Evolutionary conservation across 2,329 filamentous ascomycete genomes (phyloP), one percentile per base, ranked within the genome.

Genomic region (Diplodia intermedia): DNA sequence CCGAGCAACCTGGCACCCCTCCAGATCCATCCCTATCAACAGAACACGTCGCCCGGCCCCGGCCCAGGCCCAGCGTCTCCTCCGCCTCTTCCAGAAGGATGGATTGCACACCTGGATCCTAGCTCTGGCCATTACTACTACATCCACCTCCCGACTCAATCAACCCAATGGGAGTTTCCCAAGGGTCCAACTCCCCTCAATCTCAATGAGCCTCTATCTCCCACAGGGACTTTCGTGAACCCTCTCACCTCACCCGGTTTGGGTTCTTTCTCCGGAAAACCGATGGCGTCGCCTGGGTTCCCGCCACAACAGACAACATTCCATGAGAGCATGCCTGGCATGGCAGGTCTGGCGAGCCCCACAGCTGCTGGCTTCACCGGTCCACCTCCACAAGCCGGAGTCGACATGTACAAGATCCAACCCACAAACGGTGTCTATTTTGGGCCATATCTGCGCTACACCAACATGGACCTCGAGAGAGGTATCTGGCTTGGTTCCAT

Each of bases 41-140:
- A 70, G 55, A 75, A 72, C 69, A 70, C 76, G 74, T 71, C 75
- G 73, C 61, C 69, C 71, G 60, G 75, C 73, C 80, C 70, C 74
- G 82, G 72, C 56, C 81, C 87, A 29, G 87, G 90, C 0, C 92
- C 92, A 36, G 88, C 90, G 31, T 97, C 93, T 18, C 95, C 95
- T 38, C 95, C 95, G 26, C 95, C 94, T 2, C 85, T 99, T 18
- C 95, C 95, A 6, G 95, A 99, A 81, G 95, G 95, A 40, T 99
- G 95, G 95, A 98, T 99, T 75, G 93, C 95, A 23, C 95, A 98
- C 78, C 85, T 98, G 4, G 95, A 99, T 77, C 91, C 93, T 72
- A 97, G 91, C 76, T 98, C 94, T 2, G 95, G 95, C 1, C 94
- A 98, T 76, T 99, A 98, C 80, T 99, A 99, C 79, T 99, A 99